Conservation (phyloP, 305 asterid genomes). For the Solanum aculeatissimum region DNA sequence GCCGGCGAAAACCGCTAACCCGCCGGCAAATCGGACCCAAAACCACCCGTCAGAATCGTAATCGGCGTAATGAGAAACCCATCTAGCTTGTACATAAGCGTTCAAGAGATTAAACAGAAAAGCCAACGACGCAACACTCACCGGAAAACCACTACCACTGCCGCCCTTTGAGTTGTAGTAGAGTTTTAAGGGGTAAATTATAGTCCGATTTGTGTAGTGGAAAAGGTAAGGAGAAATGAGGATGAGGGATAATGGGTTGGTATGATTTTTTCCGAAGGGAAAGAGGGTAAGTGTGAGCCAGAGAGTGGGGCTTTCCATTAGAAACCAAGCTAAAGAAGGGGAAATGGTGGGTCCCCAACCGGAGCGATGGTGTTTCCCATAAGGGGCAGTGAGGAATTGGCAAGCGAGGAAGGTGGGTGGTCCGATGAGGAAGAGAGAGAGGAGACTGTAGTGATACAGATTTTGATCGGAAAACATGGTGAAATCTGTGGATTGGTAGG, state of each 20-base stretch:
- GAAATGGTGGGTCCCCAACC: constrained; percentile 34
- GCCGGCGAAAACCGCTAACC: constrained; percentile 25
- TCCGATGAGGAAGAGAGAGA: constrained; percentile 14
- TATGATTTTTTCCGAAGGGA: constrained; percentile 44
- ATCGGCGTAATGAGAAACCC: constrained; percentile 54
- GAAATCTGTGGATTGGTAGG: not conserved
- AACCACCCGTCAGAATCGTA: constrained; percentile 24
- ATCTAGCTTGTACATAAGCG: constrained; percentile 41
- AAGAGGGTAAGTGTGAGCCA: constrained; percentile 67
- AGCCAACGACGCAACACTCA: constrained; percentile 36
- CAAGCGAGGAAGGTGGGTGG: constrained; percentile 19
- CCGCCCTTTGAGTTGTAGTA: constrained; percentile 7
- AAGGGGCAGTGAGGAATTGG: constrained; percentile 28
- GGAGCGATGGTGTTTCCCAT: constrained; percentile 72
- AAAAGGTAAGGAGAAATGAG: constrained; percentile 52
- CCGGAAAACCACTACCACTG: constrained; percentile 25
- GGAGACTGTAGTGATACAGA: constrained; percentile 25
- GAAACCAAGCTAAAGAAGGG: constrained; percentile 46
- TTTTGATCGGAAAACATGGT: constrained; percentile 23
- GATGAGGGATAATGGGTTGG: constrained; percentile 25
- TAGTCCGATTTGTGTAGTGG: constrained; percentile 55
- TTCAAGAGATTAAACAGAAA: constrained; percentile 37
- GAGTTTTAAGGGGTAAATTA: constrained; percentile 47
- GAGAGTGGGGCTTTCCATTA: constrained; percentile 85
- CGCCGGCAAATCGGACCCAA: constrained; percentile 35